Evolutionary conservation across 1,139 yeast species (phyloP).

Genomic region (Suzukiozyma palmioleophila): DNA sequence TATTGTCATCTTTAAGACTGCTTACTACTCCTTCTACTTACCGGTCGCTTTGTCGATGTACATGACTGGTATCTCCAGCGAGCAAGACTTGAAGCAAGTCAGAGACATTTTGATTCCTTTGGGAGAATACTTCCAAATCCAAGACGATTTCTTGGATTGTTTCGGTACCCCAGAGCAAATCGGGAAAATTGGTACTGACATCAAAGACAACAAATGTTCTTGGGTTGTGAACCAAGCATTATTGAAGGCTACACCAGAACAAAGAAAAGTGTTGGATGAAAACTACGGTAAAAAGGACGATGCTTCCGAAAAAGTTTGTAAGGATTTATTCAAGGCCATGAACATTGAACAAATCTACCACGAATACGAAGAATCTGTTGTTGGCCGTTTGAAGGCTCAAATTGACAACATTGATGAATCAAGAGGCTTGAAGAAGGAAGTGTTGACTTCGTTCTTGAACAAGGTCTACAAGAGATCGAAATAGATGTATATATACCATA

Average conservation of each 20-base stretch:
- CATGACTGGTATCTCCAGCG: conserved; percentile 74
- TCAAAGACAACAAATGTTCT: conserved; percentile 96
- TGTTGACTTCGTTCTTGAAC: conserved; percentile 74
- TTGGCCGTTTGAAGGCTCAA: conserved; percentile 55
- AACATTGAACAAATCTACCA: conserved; percentile 67
- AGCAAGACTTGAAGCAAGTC: conserved; percentile 80
- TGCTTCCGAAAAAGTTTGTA: conserved; percentile 65
- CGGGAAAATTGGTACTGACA: conserved; percentile 98
- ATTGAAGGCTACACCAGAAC: conserved; percentile 71
- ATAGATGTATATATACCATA: conserved; percentile 25
- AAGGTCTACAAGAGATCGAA: conserved; percentile 94
- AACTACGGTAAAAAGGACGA: conserved; percentile 87
- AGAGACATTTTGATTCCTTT: conserved; percentile 84
- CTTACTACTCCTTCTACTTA: conserved; percentile 93
- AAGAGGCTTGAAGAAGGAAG: conserved; percentile 86
- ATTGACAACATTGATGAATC: conserved; percentile 79
- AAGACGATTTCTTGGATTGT: conserved; percentile 95
- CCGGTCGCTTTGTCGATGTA: conserved; percentile 98
- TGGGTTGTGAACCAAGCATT: conserved; percentile 97
- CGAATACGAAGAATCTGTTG: conserved; percentile 79
- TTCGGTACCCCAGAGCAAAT: conserved; percentile 97
- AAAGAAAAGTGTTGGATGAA: conserved; percentile 74
- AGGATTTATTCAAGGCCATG: conserved; percentile 69
- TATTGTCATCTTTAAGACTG: conserved; percentile 95
- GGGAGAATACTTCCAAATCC: conserved; percentile 98